Evolutionary conservation across 2,329 filamentous ascomycete genomes (phyloP).

Genomic region (Xylaria sp.): DNA sequence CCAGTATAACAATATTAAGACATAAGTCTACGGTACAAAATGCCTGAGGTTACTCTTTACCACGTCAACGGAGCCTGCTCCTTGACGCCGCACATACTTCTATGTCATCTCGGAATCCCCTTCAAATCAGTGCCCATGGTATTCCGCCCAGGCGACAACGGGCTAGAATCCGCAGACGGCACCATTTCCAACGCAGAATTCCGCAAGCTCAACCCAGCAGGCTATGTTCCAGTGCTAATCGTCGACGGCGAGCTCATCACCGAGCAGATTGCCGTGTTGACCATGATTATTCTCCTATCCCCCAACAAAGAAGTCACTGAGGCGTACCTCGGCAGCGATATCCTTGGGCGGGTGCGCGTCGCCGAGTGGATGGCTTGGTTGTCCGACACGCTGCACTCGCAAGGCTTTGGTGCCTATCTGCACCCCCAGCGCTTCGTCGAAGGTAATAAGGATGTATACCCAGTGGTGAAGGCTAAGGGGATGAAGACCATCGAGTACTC

Average conservation of each 20-base stretch:
- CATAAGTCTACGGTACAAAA: slow-evolving; percentile 4
- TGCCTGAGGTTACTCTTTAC: slow-evolving; percentile 48
- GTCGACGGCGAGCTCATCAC: slow-evolving; percentile 49
- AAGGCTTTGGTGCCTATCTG: slow-evolving; percentile 45
- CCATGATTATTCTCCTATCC: slow-evolving; percentile 47
- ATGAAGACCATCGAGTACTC: slow-evolving; percentile 27
- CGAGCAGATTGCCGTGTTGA: slow-evolving; percentile 51
- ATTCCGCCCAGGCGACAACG: slow-evolving; percentile 25
- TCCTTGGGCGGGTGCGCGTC: slow-evolving; percentile 43
- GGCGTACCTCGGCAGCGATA: slow-evolving; percentile 42
- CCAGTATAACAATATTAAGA: background rate
- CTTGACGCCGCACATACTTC: slow-evolving; percentile 47
- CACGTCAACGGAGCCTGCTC: slow-evolving; percentile 48
- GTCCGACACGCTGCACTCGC: slow-evolving; percentile 49
- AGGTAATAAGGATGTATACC: slow-evolving; percentile 30
- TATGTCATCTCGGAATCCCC: slow-evolving; percentile 48
- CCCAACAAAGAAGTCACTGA: slow-evolving; percentile 21
- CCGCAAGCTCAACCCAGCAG: slow-evolving; percentile 46
- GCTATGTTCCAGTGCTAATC: slow-evolving; percentile 49
- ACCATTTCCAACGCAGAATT: slow-evolving; percentile 49
- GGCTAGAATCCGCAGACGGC: slow-evolving; percentile 47
- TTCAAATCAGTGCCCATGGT: slow-evolving; percentile 42
- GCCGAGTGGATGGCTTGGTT: slow-evolving; percentile 52
- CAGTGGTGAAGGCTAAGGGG: slow-evolving; percentile 35
- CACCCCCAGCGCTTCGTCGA: slow-evolving; percentile 47